Conservation (phyloP, 2,329 filamentous ascomycete species). For the Aspergillus piperis region DNA sequence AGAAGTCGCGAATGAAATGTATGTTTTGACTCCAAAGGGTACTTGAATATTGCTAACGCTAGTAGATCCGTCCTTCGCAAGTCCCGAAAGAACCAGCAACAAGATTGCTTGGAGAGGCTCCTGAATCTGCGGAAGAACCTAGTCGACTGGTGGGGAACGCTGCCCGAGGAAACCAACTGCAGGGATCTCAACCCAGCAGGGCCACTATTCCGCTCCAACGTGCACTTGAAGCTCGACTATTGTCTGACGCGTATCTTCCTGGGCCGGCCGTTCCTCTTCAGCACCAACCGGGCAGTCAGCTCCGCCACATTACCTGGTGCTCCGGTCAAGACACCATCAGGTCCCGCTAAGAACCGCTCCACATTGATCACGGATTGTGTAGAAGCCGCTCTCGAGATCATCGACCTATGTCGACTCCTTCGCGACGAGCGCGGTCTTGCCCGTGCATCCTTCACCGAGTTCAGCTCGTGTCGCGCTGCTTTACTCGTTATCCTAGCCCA, state of each 20-base stretch:
- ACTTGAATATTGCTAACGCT: slow-evolving; percentile 22
- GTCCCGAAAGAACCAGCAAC: slow-evolving; percentile 42
- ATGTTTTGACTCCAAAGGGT: slow-evolving; percentile 9
- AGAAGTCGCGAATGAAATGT: slow-evolving; percentile 46
- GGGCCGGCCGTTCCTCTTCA: slow-evolving; percentile 57
- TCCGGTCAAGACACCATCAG: slow-evolving; percentile 32
- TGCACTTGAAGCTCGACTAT: slow-evolving; percentile 56
- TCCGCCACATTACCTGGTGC: slow-evolving; percentile 21
- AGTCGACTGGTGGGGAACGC: slow-evolving; percentile 45
- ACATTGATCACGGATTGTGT: slow-evolving; percentile 56
- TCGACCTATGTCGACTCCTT: slow-evolving; percentile 54
- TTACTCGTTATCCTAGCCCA: slow-evolving; percentile 51
- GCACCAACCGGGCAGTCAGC: slow-evolving; percentile 35
- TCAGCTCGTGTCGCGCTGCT: slow-evolving; percentile 57
- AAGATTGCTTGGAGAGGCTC: slow-evolving; percentile 43
- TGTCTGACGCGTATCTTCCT: slow-evolving; percentile 57
- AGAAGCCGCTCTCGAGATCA: slow-evolving; percentile 54
- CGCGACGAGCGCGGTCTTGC: slow-evolving; percentile 56
- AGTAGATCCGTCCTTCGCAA: slow-evolving; percentile 41
- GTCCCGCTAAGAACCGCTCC: slow-evolving; percentile 37
- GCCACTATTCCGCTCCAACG: slow-evolving; percentile 50
- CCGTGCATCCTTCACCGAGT: slow-evolving; percentile 58
- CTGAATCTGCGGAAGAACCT: slow-evolving; percentile 42
- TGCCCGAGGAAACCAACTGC: slow-evolving; percentile 43
- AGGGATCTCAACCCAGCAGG: slow-evolving; percentile 45